Conservation (phyloP, 2,329 filamentous ascomycete genomes). For the Cladorrhinum sp. region DNA sequence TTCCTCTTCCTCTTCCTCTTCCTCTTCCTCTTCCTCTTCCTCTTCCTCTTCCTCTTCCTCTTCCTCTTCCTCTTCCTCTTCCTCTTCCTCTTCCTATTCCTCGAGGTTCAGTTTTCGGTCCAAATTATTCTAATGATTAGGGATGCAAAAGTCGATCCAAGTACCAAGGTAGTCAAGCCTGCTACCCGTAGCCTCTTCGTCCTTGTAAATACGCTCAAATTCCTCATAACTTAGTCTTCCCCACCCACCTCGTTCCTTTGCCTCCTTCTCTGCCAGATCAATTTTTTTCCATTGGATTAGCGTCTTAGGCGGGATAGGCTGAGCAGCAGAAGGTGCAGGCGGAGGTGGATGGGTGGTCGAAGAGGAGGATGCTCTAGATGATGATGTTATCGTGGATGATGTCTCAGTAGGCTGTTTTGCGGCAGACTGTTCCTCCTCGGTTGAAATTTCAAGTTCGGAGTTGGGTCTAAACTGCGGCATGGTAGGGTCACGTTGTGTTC, state of each 20-base stretch:
- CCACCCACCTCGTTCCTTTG: slow-evolving; percentile 70
- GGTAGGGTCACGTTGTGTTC: slow-evolving; percentile 47
- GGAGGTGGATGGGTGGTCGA: not conserved
- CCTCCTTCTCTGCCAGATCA: slow-evolving; percentile 65
- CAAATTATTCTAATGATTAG: slow-evolving; percentile 36
- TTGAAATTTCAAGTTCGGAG: slow-evolving; percentile 6
- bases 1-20: no score
- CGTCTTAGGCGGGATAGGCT: slow-evolving; percentile 32
- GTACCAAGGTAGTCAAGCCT: slow-evolving; percentile 77
- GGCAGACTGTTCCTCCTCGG: not conserved
- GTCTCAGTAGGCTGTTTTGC: not conserved
- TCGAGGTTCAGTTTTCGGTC: not conserved
- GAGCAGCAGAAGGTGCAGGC: not conserved
- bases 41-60: no score
- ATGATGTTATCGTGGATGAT: not conserved
- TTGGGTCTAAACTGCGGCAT: slow-evolving; percentile 29
- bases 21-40: no score
- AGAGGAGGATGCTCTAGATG: not conserved
- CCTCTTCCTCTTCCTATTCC: no score
- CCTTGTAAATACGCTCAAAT: slow-evolving; percentile 72
- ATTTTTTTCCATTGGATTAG: slow-evolving; percentile 53
- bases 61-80: no score
- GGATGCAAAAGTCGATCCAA: slow-evolving; percentile 84
- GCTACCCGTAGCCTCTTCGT: slow-evolving; percentile 59
- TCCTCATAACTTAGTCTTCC: slow-evolving; percentile 76